Base-by-base conservation (phyloP, 108 stramenopile species). In the Cyclotella cryptica region DNA sequence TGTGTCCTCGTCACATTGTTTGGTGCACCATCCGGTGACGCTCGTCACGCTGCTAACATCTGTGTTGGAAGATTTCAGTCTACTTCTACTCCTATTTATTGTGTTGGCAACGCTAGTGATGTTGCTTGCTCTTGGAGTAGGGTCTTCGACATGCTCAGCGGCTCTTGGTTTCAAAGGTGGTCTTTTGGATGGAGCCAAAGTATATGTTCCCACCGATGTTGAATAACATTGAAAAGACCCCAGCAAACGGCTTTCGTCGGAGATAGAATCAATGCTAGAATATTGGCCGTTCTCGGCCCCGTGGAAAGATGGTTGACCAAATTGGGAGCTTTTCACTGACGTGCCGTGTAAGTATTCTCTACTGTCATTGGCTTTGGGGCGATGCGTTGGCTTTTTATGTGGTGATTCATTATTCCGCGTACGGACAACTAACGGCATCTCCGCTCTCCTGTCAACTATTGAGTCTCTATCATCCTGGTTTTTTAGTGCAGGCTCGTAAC, bases 181-280 rank as follows among this genome's bases (percentile, higher is more conserved):
- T 65, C 45, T 65, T 24, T 3, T 65, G 9, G 64, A 65, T 22
- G 43, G 15, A 19, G 35, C 35, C 35, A 35, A 35, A 35, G 60
- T 61, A 35, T 5, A 30, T 15, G 60, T 61, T 29, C 30, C 60
- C 12, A 61, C 12, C 15, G 60, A 61, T 35, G 35, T 35, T 12
- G 30, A 61, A 61, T 61, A 39, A 21, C 30, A 39, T 13, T 30
- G 13, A 18, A n/a, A 44, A 22, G 28, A 18, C 0, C 60, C 60
- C 35, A n/a, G 12, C 11, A 62, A 62, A 40, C 24, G 60, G 35
- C 41, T 65, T 44, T 65, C 64, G 7, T 65, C 64, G 9, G 64
- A 45, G 19, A 44, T 45, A 7, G 64, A 65, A 26, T 45, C 6
- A 17, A 45, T 43, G 22, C 22, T 22, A 10, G 43, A 17, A 27